A percentile compares a stretch with the other conserved stretches of the same genome.
Evolutionary conservation across 805 yeast species (phyloP).

Genomic region (Dipodascus geniculatus): DNA sequence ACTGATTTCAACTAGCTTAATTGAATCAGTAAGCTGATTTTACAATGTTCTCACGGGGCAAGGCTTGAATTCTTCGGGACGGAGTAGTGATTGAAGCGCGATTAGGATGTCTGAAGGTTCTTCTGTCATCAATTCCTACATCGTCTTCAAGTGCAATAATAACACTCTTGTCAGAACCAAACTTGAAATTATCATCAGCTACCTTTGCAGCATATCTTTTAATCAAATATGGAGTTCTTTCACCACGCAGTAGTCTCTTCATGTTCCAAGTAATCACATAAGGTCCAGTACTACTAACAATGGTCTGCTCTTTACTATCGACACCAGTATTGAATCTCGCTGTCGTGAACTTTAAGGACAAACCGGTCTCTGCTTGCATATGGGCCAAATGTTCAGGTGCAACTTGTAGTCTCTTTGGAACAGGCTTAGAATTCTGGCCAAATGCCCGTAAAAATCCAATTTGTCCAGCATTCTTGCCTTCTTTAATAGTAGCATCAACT

Average conservation of each 20-base stretch:
- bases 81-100: conserved; percentile 32
- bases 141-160: conserved; percentile 67
- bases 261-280: conserved; percentile 75
- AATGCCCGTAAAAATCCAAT: conserved; percentile 57
- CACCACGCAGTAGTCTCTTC: conserved; percentile 42
- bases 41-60: conserved; percentile 16
- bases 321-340: conserved; percentile 70
- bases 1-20: no score
- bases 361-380: conserved; percentile 39
- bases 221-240: conserved; percentile 47
- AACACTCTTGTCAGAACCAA: conserved; percentile 58
- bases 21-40: conserved; percentile 12
- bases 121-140: conserved; percentile 56
- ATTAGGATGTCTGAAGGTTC: conserved; percentile 46
- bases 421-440: conserved; percentile 52
- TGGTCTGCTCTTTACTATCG: conserved; percentile 52
- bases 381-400: conserved; percentile 61
- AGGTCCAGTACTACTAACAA: conserved; percentile 72
- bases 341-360: conserved; percentile 46
- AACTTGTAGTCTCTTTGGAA: conserved; percentile 54
- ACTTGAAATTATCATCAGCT: conserved; percentile 69
- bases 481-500: conserved; percentile 52
- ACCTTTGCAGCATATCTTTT: conserved; percentile 49
- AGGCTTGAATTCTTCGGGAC: conserved; percentile 13
- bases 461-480: conserved; percentile 46